phyloP scores from a whole-genome alignment of 176 grass and related monocot species.

The Poa annua region DNA sequence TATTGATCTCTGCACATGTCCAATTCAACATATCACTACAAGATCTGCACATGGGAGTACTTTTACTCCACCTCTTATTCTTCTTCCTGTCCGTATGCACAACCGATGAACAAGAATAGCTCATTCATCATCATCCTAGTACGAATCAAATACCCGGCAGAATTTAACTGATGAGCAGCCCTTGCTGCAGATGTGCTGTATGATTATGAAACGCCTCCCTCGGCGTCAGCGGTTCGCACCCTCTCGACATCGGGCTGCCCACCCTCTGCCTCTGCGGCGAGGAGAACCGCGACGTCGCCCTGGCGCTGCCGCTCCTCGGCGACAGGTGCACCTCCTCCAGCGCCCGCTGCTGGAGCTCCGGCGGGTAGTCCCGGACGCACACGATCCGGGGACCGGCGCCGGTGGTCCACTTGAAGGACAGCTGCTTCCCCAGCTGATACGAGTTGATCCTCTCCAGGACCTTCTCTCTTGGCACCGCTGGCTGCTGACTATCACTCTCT shows the following conservation, averaged over 20 bases:
- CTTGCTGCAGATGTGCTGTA: conserved; percentile 39
- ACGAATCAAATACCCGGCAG: too few relatives aligned
- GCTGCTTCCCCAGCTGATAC: conserved; percentile 77
- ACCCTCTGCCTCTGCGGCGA: conserved; percentile 44
- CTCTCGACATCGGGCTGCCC: conserved; percentile 48
- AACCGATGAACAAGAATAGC: background rate
- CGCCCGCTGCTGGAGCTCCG: conserved; percentile 77
- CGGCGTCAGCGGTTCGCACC: conserved; percentile 44
- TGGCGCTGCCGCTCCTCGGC: conserved; percentile 44
- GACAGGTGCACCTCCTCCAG: conserved; percentile 81
- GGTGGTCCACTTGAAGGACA: conserved; percentile 91
- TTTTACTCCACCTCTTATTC: conserved; percentile 29
- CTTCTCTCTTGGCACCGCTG: conserved; percentile 56
- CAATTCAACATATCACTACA: conserved; percentile 37
- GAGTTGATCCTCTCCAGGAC: conserved; percentile 74
- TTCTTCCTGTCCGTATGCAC: conserved; percentile 30
- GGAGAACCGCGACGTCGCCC: conserved; percentile 47
- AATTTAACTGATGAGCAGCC: conserved; percentile 11
- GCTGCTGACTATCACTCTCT: conserved; percentile 24
- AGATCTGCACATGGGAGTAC: conserved; percentile 40
- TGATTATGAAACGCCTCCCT: conserved; percentile 48
- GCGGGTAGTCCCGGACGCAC: conserved; percentile 89
- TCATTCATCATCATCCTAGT: conserved; percentile 4
- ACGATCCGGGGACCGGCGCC: conserved; percentile 89
- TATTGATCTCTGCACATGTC: conserved; percentile 25